Base-by-base conservation (phyloP, 1,284 basidiomycete species). In the Malassezia sympodialis region DNA sequence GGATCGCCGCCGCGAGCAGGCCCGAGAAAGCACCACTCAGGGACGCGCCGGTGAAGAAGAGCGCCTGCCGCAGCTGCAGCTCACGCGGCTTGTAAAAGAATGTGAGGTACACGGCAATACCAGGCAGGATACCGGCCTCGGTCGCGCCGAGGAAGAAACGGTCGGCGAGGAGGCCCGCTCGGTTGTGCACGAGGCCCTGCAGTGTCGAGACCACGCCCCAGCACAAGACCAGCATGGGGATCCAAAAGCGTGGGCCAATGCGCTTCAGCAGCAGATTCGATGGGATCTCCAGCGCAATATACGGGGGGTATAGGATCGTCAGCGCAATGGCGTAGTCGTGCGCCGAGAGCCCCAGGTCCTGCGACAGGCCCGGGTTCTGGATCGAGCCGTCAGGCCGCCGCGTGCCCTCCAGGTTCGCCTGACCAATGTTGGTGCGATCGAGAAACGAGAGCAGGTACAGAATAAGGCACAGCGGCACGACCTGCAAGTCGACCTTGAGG, bases 41-140 rank as follows among this genome's bases (percentile, higher is more conserved):
- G 2, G 65, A 55, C 3, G 68, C 66, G 21, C 68, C 68, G 11
- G 63, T 60, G 42, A 72, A 72, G 59, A 67, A 70, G 37, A 72
- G 58, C 1, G 67, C 64, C 42, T 70, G 68, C 10, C 69, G 61
- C 4, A 70, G 48, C 24, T 67, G 63, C 19, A 69, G 51, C 32
- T 72, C 68, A 17, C 59, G 49, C n/a, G 63, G 65, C 37, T 59
- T 62, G 60, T 70, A 70, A 47, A 72, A 70, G 42, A 65, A 67
- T 12, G 67, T 66, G 17, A 70, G 45, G 49, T 67, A 70, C 1
- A 72, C 59, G 8, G 67, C 55, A 10, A 70, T 34, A 1, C 58
- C 65, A 15, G 67, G 67, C 0, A 69, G 49, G 12, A 65, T 60
- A 3, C 68, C 65, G 2, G 67, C 68, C 44, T 70, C 67, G 0